Evolutionary conservation across 257 asterid species (phyloP).

Genomic region (Sherardia arvensis): DNA sequence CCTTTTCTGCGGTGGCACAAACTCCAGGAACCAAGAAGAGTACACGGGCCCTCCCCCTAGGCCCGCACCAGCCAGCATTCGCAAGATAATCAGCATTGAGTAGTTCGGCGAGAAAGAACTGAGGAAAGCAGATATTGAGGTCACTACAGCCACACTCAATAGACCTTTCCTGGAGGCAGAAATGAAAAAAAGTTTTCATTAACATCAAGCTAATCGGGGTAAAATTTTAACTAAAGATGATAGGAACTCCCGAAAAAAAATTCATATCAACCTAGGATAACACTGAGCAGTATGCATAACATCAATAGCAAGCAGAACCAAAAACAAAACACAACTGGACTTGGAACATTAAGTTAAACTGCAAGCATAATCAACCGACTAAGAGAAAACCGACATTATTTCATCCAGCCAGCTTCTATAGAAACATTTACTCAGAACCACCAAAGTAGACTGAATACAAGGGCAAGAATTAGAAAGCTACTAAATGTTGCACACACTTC

Average conservation of each 20-base stretch:
- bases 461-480: background rate
- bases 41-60: constrained; percentile 80
- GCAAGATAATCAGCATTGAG: constrained; percentile 34
- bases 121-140: constrained; percentile 42
- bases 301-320: background rate
- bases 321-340: background rate
- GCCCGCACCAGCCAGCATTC: constrained; percentile 66
- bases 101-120: constrained; percentile 66
- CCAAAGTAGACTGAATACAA: background rate
- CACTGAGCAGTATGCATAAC: background rate
- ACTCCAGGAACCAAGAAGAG: constrained; percentile 78
- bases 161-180: constrained; percentile 55
- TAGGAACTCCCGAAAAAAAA: background rate
- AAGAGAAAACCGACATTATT: background rate
- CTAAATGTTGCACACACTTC: background rate
- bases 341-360: background rate
- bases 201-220: background rate
- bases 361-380: background rate
- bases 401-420: background rate
- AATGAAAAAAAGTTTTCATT: constrained; percentile 4
- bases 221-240: background rate
- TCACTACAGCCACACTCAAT: constrained; percentile 50
- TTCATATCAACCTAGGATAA: background rate
- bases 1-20: constrained; percentile 57
- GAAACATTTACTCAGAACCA: background rate